Evolutionary conservation across 208 protist species (phyloP).

Genomic region (Trypanosoma congolense): DNA sequence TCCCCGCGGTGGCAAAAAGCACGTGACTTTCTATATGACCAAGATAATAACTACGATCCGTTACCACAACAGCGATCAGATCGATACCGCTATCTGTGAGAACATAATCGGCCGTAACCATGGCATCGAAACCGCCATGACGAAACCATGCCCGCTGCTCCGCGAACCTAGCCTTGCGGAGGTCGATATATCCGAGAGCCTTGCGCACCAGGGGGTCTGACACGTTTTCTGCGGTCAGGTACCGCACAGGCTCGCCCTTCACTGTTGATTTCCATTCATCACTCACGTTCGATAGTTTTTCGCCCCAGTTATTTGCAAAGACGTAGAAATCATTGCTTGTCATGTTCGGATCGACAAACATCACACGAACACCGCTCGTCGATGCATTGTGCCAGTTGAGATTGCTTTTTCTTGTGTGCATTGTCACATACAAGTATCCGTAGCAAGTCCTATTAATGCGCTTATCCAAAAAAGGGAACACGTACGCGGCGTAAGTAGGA

Average conservation of each 20-base stretch:
- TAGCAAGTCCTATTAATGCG: background rate
- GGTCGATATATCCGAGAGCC: conserved; percentile 26
- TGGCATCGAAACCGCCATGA: conserved; percentile 3
- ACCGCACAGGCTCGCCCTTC: background rate
- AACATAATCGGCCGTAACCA: conserved; percentile 1
- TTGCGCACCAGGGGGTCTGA: conserved; percentile 30
- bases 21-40: conserved; percentile 1
- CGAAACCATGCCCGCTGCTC: background rate
- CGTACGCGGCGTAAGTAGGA: conserved; percentile 6
- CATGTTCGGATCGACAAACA: conserved; percentile 8
- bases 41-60: conserved; percentile 3
- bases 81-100: background rate
- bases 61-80: conserved; percentile 8
- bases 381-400: conserved; percentile 4
- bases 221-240: conserved; percentile 20
- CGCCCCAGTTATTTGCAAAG: conserved; percentile 24
- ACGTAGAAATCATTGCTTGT: conserved; percentile 3
- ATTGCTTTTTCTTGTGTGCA: background rate
- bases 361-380: conserved; percentile 12
- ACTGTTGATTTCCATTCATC: conserved; percentile 10
- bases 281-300: conserved; percentile 9
- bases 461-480: conserved; percentile 14
- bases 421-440: conserved; percentile 7
- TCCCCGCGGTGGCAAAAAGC: background rate
- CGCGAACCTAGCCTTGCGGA: background rate